A percentile compares a stretch with the other conserved stretches of the same genome.
These are phyloP conservation scores for Nicotiana tomentosiformis DNA, from an alignment of 257 asterid species.

Conservation along the genomic window DNA sequence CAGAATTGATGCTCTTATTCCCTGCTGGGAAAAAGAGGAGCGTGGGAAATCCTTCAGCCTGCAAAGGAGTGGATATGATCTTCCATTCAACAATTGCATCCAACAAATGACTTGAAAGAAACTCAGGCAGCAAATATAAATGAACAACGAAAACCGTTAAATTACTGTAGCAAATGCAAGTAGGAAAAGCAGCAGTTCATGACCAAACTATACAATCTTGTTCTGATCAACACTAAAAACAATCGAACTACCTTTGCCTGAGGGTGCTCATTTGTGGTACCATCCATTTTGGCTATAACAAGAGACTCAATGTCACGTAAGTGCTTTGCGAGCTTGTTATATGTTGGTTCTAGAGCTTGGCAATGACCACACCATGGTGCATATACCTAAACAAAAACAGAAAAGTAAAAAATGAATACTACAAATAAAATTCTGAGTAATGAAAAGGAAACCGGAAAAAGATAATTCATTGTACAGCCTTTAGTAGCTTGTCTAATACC, in stretches of 20 bases:
- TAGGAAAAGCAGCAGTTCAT: not conserved
- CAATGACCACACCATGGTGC: conserved; percentile 99
- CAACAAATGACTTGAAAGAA: not conserved
- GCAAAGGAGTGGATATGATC: conserved; percentile 11
- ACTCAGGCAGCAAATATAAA: not conserved
- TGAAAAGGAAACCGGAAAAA: not conserved
- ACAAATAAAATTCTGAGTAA: not conserved
- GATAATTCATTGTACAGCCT: not conserved
- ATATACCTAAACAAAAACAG: conserved; percentile 43
- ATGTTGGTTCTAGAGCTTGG: conserved; percentile 88
- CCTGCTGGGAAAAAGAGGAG: conserved; percentile 93
- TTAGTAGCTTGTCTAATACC: conserved; percentile 35
- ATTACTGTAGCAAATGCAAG: not conserved
- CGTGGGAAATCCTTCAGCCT: conserved; percentile 96
- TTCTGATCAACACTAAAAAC: not conserved
- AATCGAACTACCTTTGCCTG: conserved; percentile 55
- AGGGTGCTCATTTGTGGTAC: conserved; percentile 87
- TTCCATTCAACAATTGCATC: not conserved
- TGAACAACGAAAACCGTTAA: not conserved
- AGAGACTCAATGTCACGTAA: conserved; percentile 58
- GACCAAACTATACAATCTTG: not conserved
- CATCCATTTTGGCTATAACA: conserved; percentile 92
- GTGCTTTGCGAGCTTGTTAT: conserved; percentile 87
- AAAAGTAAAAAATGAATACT: not conserved
- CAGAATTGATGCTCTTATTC: conserved; percentile 73